Percentiles rank a stretch among this genome's conserved stretches.
Conservation (phyloP, 768 basidiomycete species). For the Lactarius trivialis region DNA sequence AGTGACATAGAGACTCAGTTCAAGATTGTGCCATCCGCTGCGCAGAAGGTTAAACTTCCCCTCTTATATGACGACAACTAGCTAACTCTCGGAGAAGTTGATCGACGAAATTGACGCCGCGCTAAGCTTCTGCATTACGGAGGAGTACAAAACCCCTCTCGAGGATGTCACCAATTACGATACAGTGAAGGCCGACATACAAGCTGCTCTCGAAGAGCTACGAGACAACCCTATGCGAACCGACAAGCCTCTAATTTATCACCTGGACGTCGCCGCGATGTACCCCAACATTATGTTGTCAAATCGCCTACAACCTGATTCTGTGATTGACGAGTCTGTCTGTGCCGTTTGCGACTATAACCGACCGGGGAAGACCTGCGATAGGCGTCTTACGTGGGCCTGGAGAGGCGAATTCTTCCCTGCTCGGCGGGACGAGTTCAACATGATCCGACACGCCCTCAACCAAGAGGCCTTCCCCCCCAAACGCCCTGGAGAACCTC, state of each 20-base stretch:
- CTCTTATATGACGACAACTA: neutral
- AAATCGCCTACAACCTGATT: conserved; percentile 96
- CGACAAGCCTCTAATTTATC: conserved; percentile 95
- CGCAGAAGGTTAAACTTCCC: conserved; percentile 57
- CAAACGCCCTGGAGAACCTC: conserved; percentile 62
- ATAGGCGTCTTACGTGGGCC: conserved; percentile 91
- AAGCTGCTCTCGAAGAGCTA: conserved; percentile 72
- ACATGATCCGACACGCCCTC: conserved; percentile 96
- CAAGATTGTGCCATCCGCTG: conserved; percentile 84
- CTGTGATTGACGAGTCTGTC: conserved; percentile 91
- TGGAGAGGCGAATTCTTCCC: conserved; percentile 99
- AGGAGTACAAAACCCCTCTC: conserved; percentile 74
- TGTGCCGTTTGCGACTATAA: conserved; percentile 99
- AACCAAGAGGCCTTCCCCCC: conserved; percentile 92
- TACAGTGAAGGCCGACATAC: conserved; percentile 78
- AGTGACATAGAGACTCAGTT: conserved; percentile 94
- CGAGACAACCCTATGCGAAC: conserved; percentile 84
- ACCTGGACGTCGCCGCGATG: conserved; percentile 99
- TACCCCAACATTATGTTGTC: conserved; percentile 99
- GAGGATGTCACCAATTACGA: conserved; percentile 93
- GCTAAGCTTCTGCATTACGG: conserved; percentile 77
- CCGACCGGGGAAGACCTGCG: conserved; percentile 91
- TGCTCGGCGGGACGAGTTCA: conserved; percentile 92
- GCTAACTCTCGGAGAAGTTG: conserved; percentile 43
- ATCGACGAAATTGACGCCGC: conserved; percentile 94